These are phyloP conservation scores for Clavispora fructus DNA, from an alignment of 805 yeast genomes.

Conservation along the genomic window DNA sequence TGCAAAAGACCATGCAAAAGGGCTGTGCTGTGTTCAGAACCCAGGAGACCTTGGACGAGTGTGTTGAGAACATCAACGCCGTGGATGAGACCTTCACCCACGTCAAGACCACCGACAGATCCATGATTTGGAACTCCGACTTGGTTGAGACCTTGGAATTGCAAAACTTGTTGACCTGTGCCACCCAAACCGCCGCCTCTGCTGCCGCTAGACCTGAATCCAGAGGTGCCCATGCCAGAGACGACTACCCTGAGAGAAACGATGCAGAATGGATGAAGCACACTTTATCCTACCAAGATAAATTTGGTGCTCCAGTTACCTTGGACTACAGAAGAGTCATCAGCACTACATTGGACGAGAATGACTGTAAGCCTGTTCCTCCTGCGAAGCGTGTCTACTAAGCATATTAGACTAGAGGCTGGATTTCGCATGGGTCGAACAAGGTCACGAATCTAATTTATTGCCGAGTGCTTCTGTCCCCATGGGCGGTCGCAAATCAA, in stretches of 20 bases:
- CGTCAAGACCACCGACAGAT: conserved; percentile 87
- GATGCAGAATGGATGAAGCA: conserved; percentile 98
- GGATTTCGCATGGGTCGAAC: neutral
- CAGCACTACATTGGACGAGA: conserved; percentile 77
- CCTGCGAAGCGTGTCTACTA: conserved; percentile 95
- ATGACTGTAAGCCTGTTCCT: conserved; percentile 92
- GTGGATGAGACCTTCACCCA: conserved; percentile 72
- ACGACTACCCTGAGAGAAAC: conserved; percentile 93
- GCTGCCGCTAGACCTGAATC: conserved; percentile 96
- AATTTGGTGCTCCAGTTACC: conserved; percentile 62
- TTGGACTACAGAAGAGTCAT: conserved; percentile 86
- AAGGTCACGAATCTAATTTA: conserved; percentile 1
- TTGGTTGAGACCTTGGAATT: conserved; percentile 92
- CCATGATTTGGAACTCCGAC: conserved; percentile 99
- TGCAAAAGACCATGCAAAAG: conserved; percentile 95
- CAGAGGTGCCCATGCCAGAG: conserved; percentile 99
- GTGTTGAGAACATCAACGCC: conserved; percentile 71
- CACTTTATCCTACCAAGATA: conserved; percentile 84
- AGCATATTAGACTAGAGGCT: conserved; percentile 3
- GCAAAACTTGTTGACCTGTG: conserved; percentile 95
- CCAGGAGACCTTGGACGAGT: conserved; percentile 85
- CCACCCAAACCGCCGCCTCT: conserved; percentile 88
- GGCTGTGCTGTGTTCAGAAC: conserved; percentile 97
- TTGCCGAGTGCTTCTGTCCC: neutral
- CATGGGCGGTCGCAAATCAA: neutral